Evolutionary conservation across 352 stramenopile genomes (phyloP).

Genomic region (Phytopythium sindhum): DNA sequence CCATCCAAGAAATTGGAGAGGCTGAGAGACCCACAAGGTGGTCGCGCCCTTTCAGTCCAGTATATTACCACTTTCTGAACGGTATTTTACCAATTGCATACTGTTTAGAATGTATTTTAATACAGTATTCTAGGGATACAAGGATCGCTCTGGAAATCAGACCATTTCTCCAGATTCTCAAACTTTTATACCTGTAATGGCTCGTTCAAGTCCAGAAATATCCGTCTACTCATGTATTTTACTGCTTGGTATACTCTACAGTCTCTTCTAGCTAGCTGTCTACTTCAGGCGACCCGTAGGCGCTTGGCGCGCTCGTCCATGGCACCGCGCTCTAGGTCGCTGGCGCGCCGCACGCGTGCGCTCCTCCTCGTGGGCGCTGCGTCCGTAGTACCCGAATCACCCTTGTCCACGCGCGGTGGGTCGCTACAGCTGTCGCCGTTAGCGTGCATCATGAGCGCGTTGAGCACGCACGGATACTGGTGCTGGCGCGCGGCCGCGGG

Average conservation of each 20-base stretch:
- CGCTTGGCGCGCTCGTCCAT: not conserved
- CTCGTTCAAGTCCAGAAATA: not conserved
- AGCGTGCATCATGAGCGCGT: conserved; percentile 77
- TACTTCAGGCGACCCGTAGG: not conserved
- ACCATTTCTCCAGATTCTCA: no score
- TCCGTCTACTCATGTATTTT: not conserved
- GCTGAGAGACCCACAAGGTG: no score
- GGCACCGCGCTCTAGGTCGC: conserved; percentile 2
- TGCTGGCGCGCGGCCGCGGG: conserved; percentile 45
- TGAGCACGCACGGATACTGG: conserved; percentile 77
- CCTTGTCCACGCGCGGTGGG: conserved; percentile 35
- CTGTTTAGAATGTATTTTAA: no score
- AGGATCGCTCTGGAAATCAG: no score
- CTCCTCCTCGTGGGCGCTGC: conserved; percentile 12
- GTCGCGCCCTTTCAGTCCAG: no score
- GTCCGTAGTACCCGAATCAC: conserved; percentile 4
- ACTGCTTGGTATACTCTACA: not conserved
- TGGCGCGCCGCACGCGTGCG: conserved; percentile 5
- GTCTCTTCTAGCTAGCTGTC: not conserved
- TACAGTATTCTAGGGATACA: no score
- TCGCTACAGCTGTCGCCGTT: conserved; percentile 68
- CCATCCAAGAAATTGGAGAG: no score
- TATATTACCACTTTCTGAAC: no score
- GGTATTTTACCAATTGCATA: no score
- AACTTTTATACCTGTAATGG: no score